Conservation (phyloP, 495 filamentous ascomycete species). For the Tuber brumale region DNA sequence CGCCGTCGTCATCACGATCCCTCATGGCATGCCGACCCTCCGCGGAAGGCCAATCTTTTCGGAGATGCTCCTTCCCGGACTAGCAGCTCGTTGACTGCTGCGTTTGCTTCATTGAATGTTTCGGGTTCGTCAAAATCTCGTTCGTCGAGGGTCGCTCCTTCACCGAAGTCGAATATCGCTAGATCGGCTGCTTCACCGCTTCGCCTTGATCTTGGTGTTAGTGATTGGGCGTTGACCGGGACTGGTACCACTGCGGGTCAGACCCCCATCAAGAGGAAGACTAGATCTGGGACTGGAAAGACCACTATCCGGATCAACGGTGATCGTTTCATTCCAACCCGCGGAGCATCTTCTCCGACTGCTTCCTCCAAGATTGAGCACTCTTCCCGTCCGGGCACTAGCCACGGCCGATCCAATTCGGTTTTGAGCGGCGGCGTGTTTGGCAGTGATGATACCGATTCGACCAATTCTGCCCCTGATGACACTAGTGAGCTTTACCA, state of each 20-base stretch:
- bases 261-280: constrained; percentile 58
- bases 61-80: constrained; percentile 7
- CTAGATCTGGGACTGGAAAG: constrained; percentile 62
- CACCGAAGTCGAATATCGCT: constrained; percentile 90
- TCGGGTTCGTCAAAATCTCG: constrained; percentile 43
- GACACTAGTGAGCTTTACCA: constrained; percentile 59
- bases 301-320: constrained; percentile 75
- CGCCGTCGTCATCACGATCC: constrained; percentile 30
- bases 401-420: constrained; percentile 51
- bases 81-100: constrained; percentile 26
- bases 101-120: constrained; percentile 35
- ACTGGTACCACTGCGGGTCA: constrained; percentile 62
- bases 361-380: constrained; percentile 68
- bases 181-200: constrained; percentile 55
- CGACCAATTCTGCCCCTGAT: constrained; percentile 32
- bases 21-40: constrained; percentile 32
- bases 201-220: constrained; percentile 85
- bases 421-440: constrained; percentile 44
- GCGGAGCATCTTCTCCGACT: constrained; percentile 79
- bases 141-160: constrained; percentile 53
- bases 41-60: constrained; percentile 11
- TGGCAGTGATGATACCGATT: constrained; percentile 30
- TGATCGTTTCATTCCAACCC: constrained; percentile 97
- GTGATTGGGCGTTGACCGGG: constrained; percentile 83
- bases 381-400: constrained; percentile 30